Base-by-base conservation (phyloP, 306 rosid genomes). In the Prunus kanzakura region DNA sequence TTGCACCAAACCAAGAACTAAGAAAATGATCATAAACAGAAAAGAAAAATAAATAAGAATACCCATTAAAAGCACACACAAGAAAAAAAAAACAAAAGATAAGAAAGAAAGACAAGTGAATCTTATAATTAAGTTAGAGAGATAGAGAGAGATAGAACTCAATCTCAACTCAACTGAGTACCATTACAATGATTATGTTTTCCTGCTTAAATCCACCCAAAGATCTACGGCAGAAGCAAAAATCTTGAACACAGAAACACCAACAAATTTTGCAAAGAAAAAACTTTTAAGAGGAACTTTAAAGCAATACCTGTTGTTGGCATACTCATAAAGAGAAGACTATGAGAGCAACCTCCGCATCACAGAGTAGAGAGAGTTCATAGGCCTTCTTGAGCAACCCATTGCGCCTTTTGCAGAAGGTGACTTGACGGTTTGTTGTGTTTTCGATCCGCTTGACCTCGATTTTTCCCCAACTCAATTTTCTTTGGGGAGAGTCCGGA, bases 311-410 rank as follows among this genome's bases (percentile, higher is more conserved):
- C 97, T 94, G 85, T 90, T 89, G 76, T 92, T 94, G 64, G 98
- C 91, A 77, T 94, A 94, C 77, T 94, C 97, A 78, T 91, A 91
- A 78, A 94, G 99, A 92, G 96, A 96, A 92, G 83, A 96, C 99
- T 6, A 91, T 87, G 45, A 96, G 91, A 73, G 99, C 96, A 76
- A 92, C 93, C 80, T 96, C 98, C 3, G 97, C 99, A 84, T 96
- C 99, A 86, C 99, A 96, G 22, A 96, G 97, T 56, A 96, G 98
- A 80, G 99, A 96, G 73, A 96, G 84, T 75, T 96, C 99, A 87
- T 96, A 96, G 6, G 99, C 97, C 77, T 92, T 96, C 84, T 96
- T 96, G 45, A 92, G 90, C 52, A 96, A 77, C 0, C 99, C 98
- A 76, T 92, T 96, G 68, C 99, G 81, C 30, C 98, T 83, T 67